These are phyloP conservation scores for Rhizodiscina lignyota DNA, from an alignment of 495 filamentous ascomycete species.

Conservation along the genomic window DNA sequence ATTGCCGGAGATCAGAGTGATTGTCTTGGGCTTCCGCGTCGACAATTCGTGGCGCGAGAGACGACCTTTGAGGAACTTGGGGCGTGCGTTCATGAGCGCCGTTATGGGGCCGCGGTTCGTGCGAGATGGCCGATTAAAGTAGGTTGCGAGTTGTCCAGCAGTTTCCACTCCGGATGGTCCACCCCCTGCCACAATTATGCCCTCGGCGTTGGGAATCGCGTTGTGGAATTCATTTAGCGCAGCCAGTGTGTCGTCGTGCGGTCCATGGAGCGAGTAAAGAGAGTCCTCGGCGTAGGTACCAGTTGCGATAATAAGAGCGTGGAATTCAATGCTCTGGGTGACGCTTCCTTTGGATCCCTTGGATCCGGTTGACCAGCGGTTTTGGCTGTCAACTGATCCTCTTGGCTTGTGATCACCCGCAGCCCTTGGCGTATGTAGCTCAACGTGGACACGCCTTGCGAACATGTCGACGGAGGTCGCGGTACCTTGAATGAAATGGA, in stretches of 20 bases:
- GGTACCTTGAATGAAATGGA: conserved; percentile 8
- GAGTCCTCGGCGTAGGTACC: conserved; percentile 11
- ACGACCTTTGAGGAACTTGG: not conserved
- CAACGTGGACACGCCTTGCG: too few species aligned
- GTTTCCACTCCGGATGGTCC: conserved; percentile 14
- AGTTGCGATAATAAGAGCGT: conserved; percentile 18
- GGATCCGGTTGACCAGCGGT: not conserved
- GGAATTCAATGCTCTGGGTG: conserved; percentile 11
- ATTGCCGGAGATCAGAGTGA: conserved; percentile 11
- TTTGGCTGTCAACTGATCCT: too few species aligned
- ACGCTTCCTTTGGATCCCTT: not conserved
- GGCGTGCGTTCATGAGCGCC: conserved; percentile 7
- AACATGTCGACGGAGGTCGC: conserved; percentile 7
- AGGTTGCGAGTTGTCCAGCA: conserved; percentile 14
- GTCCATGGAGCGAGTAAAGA: conserved; percentile 15
- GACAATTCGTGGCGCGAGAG: not conserved
- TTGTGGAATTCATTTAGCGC: conserved; percentile 14
- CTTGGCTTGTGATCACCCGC: too few species aligned
- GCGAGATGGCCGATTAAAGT: too few species aligned
- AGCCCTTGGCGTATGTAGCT: too few species aligned
- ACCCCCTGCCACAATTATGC: conserved; percentile 12
- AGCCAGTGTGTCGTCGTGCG: conserved; percentile 12
- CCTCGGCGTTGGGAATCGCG: conserved; percentile 7
- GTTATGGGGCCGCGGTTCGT: too few species aligned
- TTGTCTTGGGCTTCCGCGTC: conserved; percentile 1